phyloP scores from a whole-genome alignment of 805 yeast species.

The Metschnikowia peoriensis region DNA sequence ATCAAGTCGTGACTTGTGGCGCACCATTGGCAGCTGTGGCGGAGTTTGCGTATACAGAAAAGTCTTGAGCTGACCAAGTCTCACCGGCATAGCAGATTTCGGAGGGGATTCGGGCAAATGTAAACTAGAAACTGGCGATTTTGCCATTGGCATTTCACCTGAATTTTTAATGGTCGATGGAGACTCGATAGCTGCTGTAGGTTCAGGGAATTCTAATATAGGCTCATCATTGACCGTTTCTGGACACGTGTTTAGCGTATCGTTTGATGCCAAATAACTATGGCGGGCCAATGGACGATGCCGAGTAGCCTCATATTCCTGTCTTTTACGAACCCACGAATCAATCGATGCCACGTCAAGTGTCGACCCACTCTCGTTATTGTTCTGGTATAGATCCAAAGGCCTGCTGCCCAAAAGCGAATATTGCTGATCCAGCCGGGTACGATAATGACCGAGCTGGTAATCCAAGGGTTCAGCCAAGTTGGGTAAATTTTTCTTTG shows the following conservation, averaged over 20 bases:
- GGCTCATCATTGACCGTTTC: constrained; percentile 1
- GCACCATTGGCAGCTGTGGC: constrained; percentile 21
- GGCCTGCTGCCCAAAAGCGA: constrained; percentile 13
- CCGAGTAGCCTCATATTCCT: constrained; percentile 38
- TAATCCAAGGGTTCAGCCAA: constrained; percentile 14
- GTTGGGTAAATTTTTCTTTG: constrained; percentile 3
- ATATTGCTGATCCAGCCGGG: constrained; percentile 17
- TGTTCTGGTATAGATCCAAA: constrained; percentile 11
- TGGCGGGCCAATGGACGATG: constrained; percentile 10
- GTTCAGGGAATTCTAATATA: neutral
- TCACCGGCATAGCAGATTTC: constrained; percentile 9
- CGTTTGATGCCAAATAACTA: constrained; percentile 33
- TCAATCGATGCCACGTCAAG: constrained; percentile 49
- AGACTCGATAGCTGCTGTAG: neutral
- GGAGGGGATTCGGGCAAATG: neutral
- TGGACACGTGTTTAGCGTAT: constrained; percentile 17
- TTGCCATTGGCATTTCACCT: constrained; percentile 1
- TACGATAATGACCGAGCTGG: constrained; percentile 18
- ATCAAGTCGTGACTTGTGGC: constrained; percentile 15
- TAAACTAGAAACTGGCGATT: neutral
- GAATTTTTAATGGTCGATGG: neutral
- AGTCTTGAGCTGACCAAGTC: constrained; percentile 23
- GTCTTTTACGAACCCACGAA: constrained; percentile 53
- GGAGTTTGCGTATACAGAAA: constrained; percentile 24
- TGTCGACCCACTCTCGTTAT: constrained; percentile 35